phyloP scores from a whole-genome alignment of 2,329 filamentous ascomycete genomes.

The Endothia cerciana region DNA sequence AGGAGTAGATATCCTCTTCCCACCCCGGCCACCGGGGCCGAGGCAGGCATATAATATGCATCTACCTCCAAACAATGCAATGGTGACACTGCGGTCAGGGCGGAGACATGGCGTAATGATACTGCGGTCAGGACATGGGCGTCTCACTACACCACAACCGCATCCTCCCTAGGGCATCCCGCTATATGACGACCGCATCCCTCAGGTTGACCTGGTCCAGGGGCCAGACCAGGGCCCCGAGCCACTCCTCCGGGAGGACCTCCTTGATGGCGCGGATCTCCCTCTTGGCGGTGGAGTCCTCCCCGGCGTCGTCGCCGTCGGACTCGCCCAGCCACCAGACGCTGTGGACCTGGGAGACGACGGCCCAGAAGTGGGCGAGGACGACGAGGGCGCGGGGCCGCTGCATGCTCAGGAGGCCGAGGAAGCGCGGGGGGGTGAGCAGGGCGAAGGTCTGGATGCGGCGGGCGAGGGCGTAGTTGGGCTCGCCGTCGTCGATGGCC shows the following conservation, averaged over 20 bases:
- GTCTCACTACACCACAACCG: neutral
- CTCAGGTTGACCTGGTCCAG: conserved; percentile 31
- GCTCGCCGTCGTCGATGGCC: conserved; percentile 36
- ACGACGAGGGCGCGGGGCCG: conserved; percentile 35
- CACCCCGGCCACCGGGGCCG: no score
- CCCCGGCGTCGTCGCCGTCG: conserved; percentile 18
- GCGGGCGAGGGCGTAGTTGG: conserved; percentile 36
- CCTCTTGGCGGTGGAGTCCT: conserved; percentile 32
- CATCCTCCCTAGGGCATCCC: neutral
- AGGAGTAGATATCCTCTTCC: no score
- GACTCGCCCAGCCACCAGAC: conserved; percentile 37
- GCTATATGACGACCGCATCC: neutral
- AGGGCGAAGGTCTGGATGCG: conserved; percentile 36
- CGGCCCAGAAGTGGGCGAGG: conserved; percentile 36
- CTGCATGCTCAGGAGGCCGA: conserved; percentile 32
- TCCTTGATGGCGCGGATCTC: conserved; percentile 35
- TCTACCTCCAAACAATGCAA: no score
- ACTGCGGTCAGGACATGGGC: no score
- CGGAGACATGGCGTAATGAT: no score
- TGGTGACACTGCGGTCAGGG: no score
- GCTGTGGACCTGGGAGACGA: conserved; percentile 31
- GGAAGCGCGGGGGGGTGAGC: conserved; percentile 32
- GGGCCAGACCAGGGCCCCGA: conserved; percentile 33
- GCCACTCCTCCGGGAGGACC: conserved; percentile 32
- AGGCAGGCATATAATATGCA: no score